Evolutionary conservation across 2,329 filamentous ascomycete genomes (phyloP).

Genomic region (Alternaria ventricosa): DNA sequence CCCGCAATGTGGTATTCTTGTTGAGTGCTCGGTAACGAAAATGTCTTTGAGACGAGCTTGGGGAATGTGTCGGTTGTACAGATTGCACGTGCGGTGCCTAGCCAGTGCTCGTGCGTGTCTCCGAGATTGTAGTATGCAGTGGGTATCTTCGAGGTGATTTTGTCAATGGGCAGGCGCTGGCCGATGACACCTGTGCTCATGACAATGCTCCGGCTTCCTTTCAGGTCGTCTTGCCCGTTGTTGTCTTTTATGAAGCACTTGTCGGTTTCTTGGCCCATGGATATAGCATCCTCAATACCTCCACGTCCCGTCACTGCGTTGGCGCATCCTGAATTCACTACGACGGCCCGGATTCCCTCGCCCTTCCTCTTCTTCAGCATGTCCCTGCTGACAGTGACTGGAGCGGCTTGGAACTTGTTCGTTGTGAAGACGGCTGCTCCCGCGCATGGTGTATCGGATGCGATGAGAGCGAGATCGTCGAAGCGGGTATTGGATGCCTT

Average conservation of each 20-base stretch:
- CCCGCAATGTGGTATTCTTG: slow-evolving; percentile 84
- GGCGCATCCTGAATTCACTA: slow-evolving; percentile 95
- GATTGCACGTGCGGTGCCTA: slow-evolving; percentile 85
- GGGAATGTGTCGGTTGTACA: slow-evolving; percentile 99
- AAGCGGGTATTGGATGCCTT: slow-evolving; percentile 91
- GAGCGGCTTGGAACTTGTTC: slow-evolving; percentile 97
- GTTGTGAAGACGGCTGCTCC: slow-evolving; percentile 95
- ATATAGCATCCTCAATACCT: slow-evolving; percentile 83
- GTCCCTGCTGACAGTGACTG: slow-evolving; percentile 82
- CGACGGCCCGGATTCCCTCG: slow-evolving; percentile 75
- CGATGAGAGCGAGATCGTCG: slow-evolving; percentile 87
- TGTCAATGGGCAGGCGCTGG: slow-evolving; percentile 88
- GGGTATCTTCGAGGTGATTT: slow-evolving; percentile 85
- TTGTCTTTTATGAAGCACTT: slow-evolving; percentile 57
- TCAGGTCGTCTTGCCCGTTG: slow-evolving; percentile 49
- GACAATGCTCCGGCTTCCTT: slow-evolving; percentile 74
- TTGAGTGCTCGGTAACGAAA: slow-evolving; percentile 81
- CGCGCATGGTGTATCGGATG: slow-evolving; percentile 83
- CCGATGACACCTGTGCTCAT: slow-evolving; percentile 99
- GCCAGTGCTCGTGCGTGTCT: slow-evolving; percentile 82
- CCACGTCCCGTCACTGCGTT: slow-evolving; percentile 95
- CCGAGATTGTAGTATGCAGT: slow-evolving; percentile 74
- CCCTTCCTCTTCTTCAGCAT: slow-evolving; percentile 72
- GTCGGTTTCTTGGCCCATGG: slow-evolving; percentile 83
- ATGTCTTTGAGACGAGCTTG: slow-evolving; percentile 86